These are phyloP conservation scores for Hypocrella siamensis DNA, from an alignment of 2,329 filamentous ascomycete genomes.

Conservation along the genomic window DNA sequence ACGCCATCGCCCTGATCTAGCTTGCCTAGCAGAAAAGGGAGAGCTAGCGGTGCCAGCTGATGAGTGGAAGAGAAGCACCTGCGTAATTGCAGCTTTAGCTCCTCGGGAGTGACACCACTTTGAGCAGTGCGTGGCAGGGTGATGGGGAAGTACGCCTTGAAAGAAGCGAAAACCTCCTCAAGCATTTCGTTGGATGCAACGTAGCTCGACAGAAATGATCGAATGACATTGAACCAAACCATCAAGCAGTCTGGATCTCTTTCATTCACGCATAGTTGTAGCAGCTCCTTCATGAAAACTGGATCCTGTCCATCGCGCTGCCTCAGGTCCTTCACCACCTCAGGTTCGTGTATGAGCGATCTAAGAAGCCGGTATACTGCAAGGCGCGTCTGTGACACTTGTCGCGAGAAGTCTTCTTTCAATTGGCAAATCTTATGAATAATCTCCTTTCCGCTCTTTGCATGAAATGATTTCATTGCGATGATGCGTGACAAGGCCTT, in stretches of 20 bases:
- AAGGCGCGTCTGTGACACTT: slow-evolving; percentile 33
- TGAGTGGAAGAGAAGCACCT: slow-evolving; percentile 36
- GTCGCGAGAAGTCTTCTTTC: slow-evolving; percentile 40
- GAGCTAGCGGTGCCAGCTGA: slow-evolving; percentile 26
- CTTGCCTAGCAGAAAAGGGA: slow-evolving; percentile 40
- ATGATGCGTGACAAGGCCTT: slow-evolving; percentile 34
- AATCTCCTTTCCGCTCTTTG: slow-evolving; percentile 30
- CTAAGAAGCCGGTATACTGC: slow-evolving; percentile 34
- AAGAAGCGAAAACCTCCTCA: slow-evolving; percentile 35
- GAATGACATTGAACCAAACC: slow-evolving; percentile 38
- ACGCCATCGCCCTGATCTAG: slow-evolving; percentile 43
- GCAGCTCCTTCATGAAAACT: slow-evolving; percentile 31
- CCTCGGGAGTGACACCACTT: slow-evolving; percentile 37
- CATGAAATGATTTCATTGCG: slow-evolving; percentile 34
- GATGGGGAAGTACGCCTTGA: slow-evolving; percentile 46
- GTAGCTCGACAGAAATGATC: slow-evolving; percentile 27
- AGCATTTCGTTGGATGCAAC: slow-evolving; percentile 27
- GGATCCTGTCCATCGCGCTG: slow-evolving; percentile 24
- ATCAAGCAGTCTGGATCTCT: slow-evolving; percentile 41
- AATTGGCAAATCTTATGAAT: slow-evolving; percentile 32
- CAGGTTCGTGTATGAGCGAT: slow-evolving; percentile 24
- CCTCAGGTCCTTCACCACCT: slow-evolving; percentile 27
- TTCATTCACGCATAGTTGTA: slow-evolving; percentile 37
- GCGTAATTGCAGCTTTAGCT: slow-evolving; percentile 36
- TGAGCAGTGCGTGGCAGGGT: slow-evolving; percentile 35